phyloP scores from a whole-genome alignment of 2,329 filamentous ascomycete genomes.

The Botrytis hyacinthi region DNA sequence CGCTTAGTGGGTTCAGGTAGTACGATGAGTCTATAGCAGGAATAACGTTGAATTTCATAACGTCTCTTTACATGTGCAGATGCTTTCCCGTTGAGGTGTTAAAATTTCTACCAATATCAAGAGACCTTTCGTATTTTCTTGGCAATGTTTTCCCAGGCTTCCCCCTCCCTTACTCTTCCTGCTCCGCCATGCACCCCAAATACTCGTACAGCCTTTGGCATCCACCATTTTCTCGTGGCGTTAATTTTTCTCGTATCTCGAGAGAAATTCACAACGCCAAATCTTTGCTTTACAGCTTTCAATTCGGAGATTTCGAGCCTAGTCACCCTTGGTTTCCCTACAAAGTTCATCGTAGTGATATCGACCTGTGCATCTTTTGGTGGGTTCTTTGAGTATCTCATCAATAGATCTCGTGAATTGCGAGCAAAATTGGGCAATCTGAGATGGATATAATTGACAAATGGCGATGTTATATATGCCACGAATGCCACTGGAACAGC shows the following conservation, averaged over 20 bases:
- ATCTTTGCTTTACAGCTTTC: slow-evolving; percentile 28
- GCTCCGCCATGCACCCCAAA: slow-evolving; percentile 36
- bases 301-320: slow-evolving; percentile 34
- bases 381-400: slow-evolving; percentile 50
- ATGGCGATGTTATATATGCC: slow-evolving; percentile 63
- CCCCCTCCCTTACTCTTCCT: slow-evolving; percentile 28
- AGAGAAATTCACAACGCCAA: slow-evolving; percentile 38
- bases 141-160: slow-evolving; percentile 36
- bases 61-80: neutral
- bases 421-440: slow-evolving; percentile 65
- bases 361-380: slow-evolving; percentile 44
- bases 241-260: slow-evolving; percentile 33
- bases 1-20: neutral
- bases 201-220: slow-evolving; percentile 29
- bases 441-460: slow-evolving; percentile 70
- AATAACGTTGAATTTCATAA: neutral
- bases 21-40: neutral
- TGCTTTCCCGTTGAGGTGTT: neutral
- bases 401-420: slow-evolving; percentile 54
- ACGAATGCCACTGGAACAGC: slow-evolving; percentile 64
- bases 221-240: slow-evolving; percentile 35
- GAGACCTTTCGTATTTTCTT: slow-evolving; percentile 7
- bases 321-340: slow-evolving; percentile 41
- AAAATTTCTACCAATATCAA: neutral
- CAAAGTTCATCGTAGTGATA: slow-evolving; percentile 43